Evolutionary conservation across 768 basidiomycete species (phyloP), one percentile per base, ranked within the genome.

Genomic region (Mycena chlorophos): DNA sequence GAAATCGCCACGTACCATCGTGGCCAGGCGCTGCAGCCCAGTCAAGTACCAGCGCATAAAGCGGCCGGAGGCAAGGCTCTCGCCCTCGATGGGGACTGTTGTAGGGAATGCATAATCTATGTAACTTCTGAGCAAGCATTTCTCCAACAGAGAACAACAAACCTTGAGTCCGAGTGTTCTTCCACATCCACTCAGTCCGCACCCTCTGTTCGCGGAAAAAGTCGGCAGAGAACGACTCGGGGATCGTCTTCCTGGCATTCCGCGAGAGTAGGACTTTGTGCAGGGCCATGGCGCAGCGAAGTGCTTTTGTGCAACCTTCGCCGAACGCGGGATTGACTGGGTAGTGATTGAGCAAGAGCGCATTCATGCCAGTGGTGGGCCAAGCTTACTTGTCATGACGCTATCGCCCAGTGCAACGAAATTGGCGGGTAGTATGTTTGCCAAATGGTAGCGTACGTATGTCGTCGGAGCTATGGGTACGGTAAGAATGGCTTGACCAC

Each of bases 401-500:
- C 68, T 64, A 49, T 73, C 71, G 13, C 71, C 71, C 39, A 72
- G 17, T 1, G 70, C 71, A 29, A 72, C 56, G 42, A 67, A 73
- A 50, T 73, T 73, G 5, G 39, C n/a, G 1, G 71, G 71, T 3
- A 72, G 56, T 23, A 63, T 52, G 5, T 22, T 31, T 1, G 56
- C 62, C 20, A 34, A n/a, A 37, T 72, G 66, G 48, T 70, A 72
- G 16, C 45, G 56, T n/a, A 69, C 51, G 52, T 60, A 68, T 13
- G 55, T 53, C 20, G 57, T 51, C 2, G 56, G 31, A 12, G 68
- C 68, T 68, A 39, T 14, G 20, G 30, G 29, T 42, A 37, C 13
- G 4, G n/a, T 30, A 19, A 12, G 6, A 6, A 4, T 12, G 14
- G 19, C 13, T 34, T 16, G 20, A 6, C 6, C 12, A 28, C 19